phyloP scores from a whole-genome alignment of 2,329 filamentous ascomycete species.

The Fusarium continuum region DNA sequence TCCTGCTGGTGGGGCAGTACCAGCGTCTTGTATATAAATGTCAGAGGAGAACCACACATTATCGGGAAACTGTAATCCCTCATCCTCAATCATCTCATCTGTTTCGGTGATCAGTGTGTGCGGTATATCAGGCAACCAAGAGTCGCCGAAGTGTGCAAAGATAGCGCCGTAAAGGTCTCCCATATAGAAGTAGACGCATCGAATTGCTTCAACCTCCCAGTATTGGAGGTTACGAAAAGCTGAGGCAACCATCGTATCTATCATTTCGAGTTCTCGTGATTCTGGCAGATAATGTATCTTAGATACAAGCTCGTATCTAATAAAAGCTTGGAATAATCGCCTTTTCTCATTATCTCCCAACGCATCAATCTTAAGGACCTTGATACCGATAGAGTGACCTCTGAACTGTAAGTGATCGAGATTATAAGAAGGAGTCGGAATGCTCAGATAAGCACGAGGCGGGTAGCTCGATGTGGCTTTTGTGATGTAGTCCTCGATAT shows the following conservation, averaged over 20 bases:
- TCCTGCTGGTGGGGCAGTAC: background rate
- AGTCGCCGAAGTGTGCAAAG: background rate
- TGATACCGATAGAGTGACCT: background rate
- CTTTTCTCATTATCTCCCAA: background rate
- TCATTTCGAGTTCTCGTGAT: background rate
- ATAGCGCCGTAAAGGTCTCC: background rate
- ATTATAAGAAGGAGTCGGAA: background rate
- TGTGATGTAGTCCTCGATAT: slow-evolving; percentile 8
- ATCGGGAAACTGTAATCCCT: background rate
- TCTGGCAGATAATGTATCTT: background rate
- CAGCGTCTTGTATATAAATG: background rate
- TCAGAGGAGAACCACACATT: background rate
- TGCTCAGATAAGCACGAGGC: background rate
- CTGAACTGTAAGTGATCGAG: background rate
- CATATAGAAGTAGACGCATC: background rate
- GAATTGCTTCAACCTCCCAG: background rate
- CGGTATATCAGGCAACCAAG: slow-evolving; percentile 1
- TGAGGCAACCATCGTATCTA: background rate
- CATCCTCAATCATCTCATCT: background rate
- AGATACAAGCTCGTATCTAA: background rate
- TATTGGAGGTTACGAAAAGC: background rate
- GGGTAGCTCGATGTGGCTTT: background rate
- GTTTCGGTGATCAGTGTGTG: background rate
- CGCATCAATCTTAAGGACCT: background rate
- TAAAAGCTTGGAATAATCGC: background rate